Evolutionary conservation across 2,329 filamentous ascomycete species (phyloP).

Genomic region (Proliferodiscus dingleyae): DNA sequence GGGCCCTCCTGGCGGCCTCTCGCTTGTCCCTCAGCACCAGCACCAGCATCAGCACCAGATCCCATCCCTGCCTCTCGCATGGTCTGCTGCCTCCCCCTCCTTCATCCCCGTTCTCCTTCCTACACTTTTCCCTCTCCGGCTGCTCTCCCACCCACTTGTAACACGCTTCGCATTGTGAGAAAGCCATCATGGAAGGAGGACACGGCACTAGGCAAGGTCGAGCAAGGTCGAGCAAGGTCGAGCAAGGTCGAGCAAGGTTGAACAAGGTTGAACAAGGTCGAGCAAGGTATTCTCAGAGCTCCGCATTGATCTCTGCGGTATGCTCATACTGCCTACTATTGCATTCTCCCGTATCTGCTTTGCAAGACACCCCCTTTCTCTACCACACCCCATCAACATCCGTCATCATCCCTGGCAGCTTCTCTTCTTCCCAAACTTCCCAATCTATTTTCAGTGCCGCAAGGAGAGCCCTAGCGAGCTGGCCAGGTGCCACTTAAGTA

Average conservation of each 20-base stretch:
- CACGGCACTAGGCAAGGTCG: conserved; percentile 6
- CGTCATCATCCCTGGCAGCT: conserved; percentile 3
- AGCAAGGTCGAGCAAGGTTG: conserved; percentile 6
- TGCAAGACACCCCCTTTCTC: conserved; percentile 6
- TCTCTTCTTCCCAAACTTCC: conserved; percentile 9
- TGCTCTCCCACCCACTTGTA: conserved; percentile 19
- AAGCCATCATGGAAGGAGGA: conserved; percentile 6
- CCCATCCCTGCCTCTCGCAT: not conserved
- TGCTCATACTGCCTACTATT: conserved; percentile 11
- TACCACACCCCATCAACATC: not conserved
- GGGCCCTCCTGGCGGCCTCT: no score
- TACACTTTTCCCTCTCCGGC: conserved; percentile 9
- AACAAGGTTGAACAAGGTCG: no score
- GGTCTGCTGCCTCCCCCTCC: conserved; percentile 1
- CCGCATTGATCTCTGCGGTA: not conserved
- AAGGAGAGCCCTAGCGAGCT: conserved; percentile 13
- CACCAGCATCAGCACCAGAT: not conserved
- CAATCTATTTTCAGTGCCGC: conserved; percentile 18
- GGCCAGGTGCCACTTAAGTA: conserved; percentile 22
- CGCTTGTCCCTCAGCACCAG: no score
- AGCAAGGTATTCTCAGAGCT: no score
- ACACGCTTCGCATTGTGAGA: conserved; percentile 14
- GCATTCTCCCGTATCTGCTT: conserved; percentile 15
- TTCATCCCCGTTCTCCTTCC: conserved; percentile 7
- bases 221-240: conserved; percentile 6